phyloP scores from a whole-genome alignment of 2,329 filamentous ascomycete genomes.

The Ophiostoma pallidulum region DNA sequence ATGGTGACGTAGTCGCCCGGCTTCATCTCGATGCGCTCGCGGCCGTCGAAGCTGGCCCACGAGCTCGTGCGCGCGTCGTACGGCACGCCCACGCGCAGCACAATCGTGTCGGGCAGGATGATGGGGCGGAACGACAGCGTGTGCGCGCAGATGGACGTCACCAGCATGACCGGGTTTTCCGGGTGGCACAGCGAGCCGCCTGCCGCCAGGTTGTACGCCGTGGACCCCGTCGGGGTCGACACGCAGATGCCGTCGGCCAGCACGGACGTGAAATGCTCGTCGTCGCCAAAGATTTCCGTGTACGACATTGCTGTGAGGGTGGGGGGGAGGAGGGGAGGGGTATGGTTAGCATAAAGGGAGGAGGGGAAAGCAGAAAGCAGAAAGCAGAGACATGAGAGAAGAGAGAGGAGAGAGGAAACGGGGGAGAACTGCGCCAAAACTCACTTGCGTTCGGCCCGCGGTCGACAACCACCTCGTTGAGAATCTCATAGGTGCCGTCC shows the following conservation, averaged over 20 bases:
- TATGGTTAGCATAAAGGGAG: no score
- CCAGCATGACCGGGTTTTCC: constrained; percentile 90
- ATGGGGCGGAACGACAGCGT: constrained; percentile 94
- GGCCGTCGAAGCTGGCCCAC: constrained; percentile 97
- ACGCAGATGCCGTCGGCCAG: constrained; percentile 90
- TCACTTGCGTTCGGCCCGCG: constrained; percentile 84
- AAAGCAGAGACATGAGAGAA: no score
- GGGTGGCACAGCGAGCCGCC: constrained; percentile 94
- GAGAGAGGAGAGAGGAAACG: neutral
- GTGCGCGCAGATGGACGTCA: constrained; percentile 90
- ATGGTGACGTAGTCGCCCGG: constrained; percentile 81
- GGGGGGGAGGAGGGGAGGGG: neutral
- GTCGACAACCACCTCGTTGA: constrained; percentile 96
- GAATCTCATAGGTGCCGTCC: constrained; percentile 75
- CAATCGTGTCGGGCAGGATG: constrained; percentile 91
- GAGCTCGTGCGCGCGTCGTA: constrained; percentile 82
- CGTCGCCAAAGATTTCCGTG: constrained; percentile 86
- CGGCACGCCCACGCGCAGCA: constrained; percentile 85
- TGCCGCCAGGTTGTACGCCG: constrained; percentile 89
- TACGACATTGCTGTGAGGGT: constrained; percentile 58
- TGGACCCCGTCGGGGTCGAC: constrained; percentile 88
- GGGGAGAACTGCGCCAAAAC: no score
- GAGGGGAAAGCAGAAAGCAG: no score
- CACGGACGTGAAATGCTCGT: constrained; percentile 90
- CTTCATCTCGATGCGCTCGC: constrained; percentile 70